These are phyloP conservation scores for Chlorella sp. DNA, from an alignment of 139 green algal species.

Conservation along the genomic window DNA sequence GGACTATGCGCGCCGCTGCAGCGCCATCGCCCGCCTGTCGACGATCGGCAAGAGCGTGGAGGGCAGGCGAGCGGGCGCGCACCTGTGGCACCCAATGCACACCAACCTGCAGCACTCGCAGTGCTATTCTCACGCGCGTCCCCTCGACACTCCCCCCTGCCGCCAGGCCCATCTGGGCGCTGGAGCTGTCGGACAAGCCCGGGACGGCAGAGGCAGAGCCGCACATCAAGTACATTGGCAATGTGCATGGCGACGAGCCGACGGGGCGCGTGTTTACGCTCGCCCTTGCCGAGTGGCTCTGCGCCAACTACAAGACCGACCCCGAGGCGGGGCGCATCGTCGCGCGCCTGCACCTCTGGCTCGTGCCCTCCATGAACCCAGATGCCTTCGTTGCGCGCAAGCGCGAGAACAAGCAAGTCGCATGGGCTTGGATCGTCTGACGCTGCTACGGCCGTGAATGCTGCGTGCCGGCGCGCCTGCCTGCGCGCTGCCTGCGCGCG, in stretches of 20 bases:
- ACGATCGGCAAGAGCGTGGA: constrained; percentile 16
- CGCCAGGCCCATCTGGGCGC: constrained; percentile 51
- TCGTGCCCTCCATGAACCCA: constrained; percentile 87
- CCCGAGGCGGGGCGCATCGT: constrained; percentile 53
- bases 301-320: constrained; percentile 48
- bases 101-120: too few species aligned
- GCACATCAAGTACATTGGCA: constrained; percentile 72
- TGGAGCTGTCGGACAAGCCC: constrained; percentile 64
- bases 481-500: neutral
- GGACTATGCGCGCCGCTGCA: constrained; percentile 18
- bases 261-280: constrained; percentile 76
- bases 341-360: constrained; percentile 59
- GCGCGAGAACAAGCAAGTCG: constrained; percentile 62
- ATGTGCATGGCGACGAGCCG: constrained; percentile 92
- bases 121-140: too few species aligned
- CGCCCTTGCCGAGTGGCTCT: constrained; percentile 81
- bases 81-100: too few species aligned
- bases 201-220: constrained; percentile 55
- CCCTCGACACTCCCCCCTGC: too few species aligned
- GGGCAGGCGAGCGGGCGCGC: constrained; percentile 5
- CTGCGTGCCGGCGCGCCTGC: neutral
- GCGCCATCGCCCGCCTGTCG: constrained; percentile 4
- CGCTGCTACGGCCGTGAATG: neutral
- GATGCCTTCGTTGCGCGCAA: constrained; percentile 75
- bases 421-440: neutral